Evolutionary conservation across 2,329 filamentous ascomycete species (phyloP).

Genomic region (Incumbomyces lentus): DNA sequence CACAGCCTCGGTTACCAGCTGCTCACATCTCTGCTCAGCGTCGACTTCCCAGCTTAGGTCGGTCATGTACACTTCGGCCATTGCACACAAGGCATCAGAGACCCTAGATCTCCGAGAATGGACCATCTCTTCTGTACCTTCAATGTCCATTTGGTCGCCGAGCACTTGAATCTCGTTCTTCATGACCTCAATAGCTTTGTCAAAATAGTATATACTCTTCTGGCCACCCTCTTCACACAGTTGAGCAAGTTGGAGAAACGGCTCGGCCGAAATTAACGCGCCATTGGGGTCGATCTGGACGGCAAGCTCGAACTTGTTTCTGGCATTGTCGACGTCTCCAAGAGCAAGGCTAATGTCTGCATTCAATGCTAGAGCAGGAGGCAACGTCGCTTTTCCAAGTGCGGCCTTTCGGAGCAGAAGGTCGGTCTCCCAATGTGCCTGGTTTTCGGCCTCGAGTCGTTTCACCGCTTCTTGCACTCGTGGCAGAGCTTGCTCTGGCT

Average conservation of each 20-base stretch:
- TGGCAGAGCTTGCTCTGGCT: constrained; percentile 47
- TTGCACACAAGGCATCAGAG: constrained; percentile 82
- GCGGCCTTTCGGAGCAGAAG: constrained; percentile 17
- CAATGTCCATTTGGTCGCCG: constrained; percentile 25
- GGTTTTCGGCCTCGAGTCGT: constrained; percentile 24
- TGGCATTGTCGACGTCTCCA: constrained; percentile 68
- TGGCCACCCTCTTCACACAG: constrained; percentile 57
- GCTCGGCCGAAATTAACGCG: constrained; percentile 62
- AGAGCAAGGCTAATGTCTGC: constrained; percentile 75
- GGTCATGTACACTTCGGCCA: constrained; percentile 98
- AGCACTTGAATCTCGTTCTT: constrained; percentile 38
- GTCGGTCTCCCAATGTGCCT: constrained; percentile 15
- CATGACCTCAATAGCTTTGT: constrained; percentile 58
- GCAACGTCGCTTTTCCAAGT: constrained; percentile 18
- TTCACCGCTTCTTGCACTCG: constrained; percentile 44
- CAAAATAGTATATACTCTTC: constrained; percentile 52
- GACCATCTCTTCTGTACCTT: constrained; percentile 25
- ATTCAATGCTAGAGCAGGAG: constrained; percentile 58
- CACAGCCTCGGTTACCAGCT: constrained; percentile 80
- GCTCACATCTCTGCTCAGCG: constrained; percentile 79
- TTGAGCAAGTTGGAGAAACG: constrained; percentile 91
- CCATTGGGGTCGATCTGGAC: constrained; percentile 70
- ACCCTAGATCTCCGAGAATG: constrained; percentile 72
- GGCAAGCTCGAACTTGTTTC: constrained; percentile 61
- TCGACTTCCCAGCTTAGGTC: constrained; percentile 85